Percentiles rank a stretch among this genome's conserved stretches.
Conservation (phyloP, 768 basidiomycete genomes). For the Pisolithus albus region DNA sequence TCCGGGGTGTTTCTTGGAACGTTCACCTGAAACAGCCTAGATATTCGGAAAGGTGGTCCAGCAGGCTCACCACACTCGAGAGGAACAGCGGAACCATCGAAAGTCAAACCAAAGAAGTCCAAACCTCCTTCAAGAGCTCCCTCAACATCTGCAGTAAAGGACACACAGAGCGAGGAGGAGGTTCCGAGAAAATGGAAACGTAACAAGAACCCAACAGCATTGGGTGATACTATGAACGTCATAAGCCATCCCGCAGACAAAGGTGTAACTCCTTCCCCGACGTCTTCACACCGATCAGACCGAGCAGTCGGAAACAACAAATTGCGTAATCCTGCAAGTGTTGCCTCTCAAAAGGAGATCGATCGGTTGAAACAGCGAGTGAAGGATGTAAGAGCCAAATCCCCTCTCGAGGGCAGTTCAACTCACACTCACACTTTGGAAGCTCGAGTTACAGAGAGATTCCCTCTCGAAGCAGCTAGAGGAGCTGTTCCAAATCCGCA, state of each 20-base stretch:
- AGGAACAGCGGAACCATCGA: background rate
- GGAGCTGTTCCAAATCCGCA: constrained; percentile 48
- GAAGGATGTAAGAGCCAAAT: constrained; percentile 15
- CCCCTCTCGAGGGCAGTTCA: background rate
- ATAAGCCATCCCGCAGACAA: constrained; percentile 1
- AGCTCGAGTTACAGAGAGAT: constrained; percentile 37
- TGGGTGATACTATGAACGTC: constrained; percentile 12
- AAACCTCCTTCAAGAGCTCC: constrained; percentile 13
- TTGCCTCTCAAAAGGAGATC: constrained; percentile 17
- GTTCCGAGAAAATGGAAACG: constrained; percentile 5
- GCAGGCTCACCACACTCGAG: constrained; percentile 7
- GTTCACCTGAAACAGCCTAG: constrained; percentile 23
- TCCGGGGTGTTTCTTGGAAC: constrained; percentile 1
- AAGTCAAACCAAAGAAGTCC: constrained; percentile 9
- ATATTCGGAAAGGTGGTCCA: constrained; percentile 13
- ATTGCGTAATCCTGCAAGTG: constrained; percentile 8
- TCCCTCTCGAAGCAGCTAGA: constrained; percentile 50
- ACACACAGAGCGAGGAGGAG: constrained; percentile 8
- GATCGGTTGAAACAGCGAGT: constrained; percentile 27
- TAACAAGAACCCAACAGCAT: constrained; percentile 2
- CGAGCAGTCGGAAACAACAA: constrained; percentile 9
- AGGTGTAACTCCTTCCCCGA: constrained; percentile 1
- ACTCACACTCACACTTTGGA: background rate
- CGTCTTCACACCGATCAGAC: background rate
- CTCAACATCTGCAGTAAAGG: background rate